phyloP scores from a whole-genome alignment of 2,329 filamentous ascomycete genomes.

The Curvularia spicifera region DNA sequence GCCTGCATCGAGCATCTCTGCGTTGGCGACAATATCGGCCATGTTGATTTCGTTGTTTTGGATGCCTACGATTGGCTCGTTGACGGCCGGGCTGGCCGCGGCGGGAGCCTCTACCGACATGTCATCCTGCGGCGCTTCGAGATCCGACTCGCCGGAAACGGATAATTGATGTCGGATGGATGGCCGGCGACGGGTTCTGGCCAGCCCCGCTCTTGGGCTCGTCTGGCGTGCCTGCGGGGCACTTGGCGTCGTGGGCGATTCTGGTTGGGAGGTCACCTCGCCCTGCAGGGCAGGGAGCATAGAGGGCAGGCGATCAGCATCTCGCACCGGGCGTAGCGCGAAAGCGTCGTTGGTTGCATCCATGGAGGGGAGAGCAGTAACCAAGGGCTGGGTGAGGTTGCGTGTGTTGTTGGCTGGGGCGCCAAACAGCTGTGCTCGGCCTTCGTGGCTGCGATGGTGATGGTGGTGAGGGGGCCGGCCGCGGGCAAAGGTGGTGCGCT shows the following conservation, averaged over 20 bases:
- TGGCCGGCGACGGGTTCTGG: conserved; percentile 70
- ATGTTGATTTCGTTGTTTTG: conserved; percentile 83
- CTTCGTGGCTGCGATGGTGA: conserved; percentile 58
- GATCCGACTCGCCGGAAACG: conserved; percentile 79
- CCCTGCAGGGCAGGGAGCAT: conserved; percentile 75
- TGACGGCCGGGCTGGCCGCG: conserved; percentile 71
- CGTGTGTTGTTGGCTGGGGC: conserved; percentile 43
- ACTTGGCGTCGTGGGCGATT: conserved; percentile 62
- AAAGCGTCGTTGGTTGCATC: conserved; percentile 72
- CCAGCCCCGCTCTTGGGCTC: conserved; percentile 55
- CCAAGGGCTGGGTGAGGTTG: conserved; percentile 68
- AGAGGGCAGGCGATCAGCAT: conserved; percentile 84
- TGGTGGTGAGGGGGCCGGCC: conserved; percentile 61
- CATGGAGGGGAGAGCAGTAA: conserved; percentile 69
- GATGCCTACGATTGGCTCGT: conserved; percentile 77
- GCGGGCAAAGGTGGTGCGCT: conserved; percentile 69
- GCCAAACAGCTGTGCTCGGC: conserved; percentile 39
- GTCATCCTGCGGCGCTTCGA: conserved; percentile 82
- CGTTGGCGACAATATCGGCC: conserved; percentile 83
- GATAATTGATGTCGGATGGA: conserved; percentile 91
- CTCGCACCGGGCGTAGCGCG: conserved; percentile 76
- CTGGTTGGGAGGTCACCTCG: conserved; percentile 83
- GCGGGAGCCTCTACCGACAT: conserved; percentile 78
- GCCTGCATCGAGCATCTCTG: conserved; percentile 74
- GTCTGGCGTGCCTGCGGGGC: conserved; percentile 42